Conservation (phyloP, 164 flowering plant genomes). For the Stephania yunnanensis region DNA sequence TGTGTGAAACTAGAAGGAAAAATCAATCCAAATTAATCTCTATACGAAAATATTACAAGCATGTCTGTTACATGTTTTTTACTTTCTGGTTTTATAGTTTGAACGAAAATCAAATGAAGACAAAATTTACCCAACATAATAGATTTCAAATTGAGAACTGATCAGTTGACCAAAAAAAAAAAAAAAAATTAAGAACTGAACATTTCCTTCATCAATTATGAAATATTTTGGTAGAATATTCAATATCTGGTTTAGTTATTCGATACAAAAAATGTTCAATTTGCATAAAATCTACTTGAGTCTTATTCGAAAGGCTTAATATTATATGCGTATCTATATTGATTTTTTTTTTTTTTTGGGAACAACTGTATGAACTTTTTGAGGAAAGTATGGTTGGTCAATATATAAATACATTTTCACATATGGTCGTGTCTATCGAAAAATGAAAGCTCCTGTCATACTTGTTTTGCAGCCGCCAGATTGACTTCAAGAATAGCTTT, state of each 20-base stretch:
- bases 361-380: neutral
- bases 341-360: neutral
- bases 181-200: no score
- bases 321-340: neutral
- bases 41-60: neutral
- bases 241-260: no score
- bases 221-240: no score
- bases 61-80: neutral
- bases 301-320: no score
- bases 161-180: no score
- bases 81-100: no score
- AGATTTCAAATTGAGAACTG: no score
- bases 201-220: no score
- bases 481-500: conserved; percentile 91
- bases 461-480: conserved; percentile 96
- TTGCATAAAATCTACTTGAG: no score
- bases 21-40: neutral
- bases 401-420: neutral
- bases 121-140: no score
- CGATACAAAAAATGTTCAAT: no score
- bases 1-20: neutral
- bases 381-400: neutral
- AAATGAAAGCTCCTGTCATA: conserved; percentile 27
- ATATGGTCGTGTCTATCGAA: conserved; percentile 8
- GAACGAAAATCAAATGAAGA: no score